These are phyloP conservation scores for Clavispora santaluciae DNA, from an alignment of 805 yeast genomes.

Conservation along the genomic window DNA sequence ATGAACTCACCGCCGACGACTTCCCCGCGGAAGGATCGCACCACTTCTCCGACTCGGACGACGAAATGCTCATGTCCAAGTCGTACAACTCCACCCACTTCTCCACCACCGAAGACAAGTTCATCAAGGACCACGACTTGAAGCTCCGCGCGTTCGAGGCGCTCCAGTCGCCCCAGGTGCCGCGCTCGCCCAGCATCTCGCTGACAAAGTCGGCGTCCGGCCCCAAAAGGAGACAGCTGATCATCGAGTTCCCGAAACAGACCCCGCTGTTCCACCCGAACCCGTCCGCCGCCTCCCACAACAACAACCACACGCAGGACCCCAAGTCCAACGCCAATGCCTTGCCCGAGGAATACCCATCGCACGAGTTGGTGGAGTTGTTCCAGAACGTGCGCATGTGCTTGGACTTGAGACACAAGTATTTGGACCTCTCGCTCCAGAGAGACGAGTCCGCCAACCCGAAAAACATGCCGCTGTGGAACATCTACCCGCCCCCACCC, in stretches of 20 bases:
- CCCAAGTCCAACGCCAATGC: slow-evolving; percentile 15
- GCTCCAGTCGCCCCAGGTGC: slow-evolving; percentile 21
- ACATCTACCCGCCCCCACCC: slow-evolving; percentile 90
- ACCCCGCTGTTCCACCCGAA: slow-evolving; percentile 13
- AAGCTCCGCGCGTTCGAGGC: slow-evolving; percentile 57
- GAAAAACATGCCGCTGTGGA: slow-evolving; percentile 69
- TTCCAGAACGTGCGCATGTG: slow-evolving; percentile 61
- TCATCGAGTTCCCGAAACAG: slow-evolving; percentile 34
- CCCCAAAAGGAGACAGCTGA: slow-evolving; percentile 29
- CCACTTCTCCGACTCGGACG: slow-evolving; percentile 15
- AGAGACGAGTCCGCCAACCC: slow-evolving; percentile 69
- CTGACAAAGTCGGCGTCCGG: not conserved
- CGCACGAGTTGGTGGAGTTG: slow-evolving; percentile 62
- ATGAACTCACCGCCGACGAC: slow-evolving; percentile 4
- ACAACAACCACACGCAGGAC: slow-evolving; percentile 14
- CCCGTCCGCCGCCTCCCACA: slow-evolving; percentile 17
- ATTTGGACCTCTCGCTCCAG: slow-evolving; percentile 69
- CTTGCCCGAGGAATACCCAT: slow-evolving; percentile 51
- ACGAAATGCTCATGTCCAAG: slow-evolving; percentile 26
- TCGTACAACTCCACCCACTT: slow-evolving; percentile 48
- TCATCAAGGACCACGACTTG: slow-evolving; percentile 62
- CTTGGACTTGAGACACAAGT: slow-evolving; percentile 69
- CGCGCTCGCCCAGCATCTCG: slow-evolving; percentile 37
- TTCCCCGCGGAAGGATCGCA: slow-evolving; percentile 5
- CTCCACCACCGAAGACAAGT: slow-evolving; percentile 60